Base-by-base conservation (phyloP, 2,329 filamentous ascomycete species). In the Xylariaceae sp. region DNA sequence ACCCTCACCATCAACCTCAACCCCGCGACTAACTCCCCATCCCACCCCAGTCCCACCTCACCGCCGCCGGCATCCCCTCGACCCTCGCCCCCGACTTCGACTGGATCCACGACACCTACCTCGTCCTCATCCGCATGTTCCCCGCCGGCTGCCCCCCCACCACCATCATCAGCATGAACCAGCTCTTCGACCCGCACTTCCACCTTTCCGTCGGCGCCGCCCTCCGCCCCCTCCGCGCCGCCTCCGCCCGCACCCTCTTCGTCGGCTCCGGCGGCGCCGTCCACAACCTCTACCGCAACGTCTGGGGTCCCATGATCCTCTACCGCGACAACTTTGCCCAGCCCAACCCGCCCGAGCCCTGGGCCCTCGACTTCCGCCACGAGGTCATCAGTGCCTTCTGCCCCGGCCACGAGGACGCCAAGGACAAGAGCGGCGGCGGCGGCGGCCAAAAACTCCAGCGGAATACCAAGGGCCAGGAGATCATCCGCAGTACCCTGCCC, bases 101-200 rank as follows among this genome's bases (percentile, higher is more conserved):
- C 54, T 86, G 81, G 82, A 85, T 86, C 56, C 81, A 87, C 65
- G 83, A 87, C 60, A 83, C 79, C 0, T 86, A 79, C 54, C 71
- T 86, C 3, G 75, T 86, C 42, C 65, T 85, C 8, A 82, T 85
- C 55, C 71, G 80, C 40, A 86, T 87, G 81, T 86, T 86, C 49
- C 82, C 81, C 0, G 49, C 55, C 2, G 68, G 65, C n/a, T 83
- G 78, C 52, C 83, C 83, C 2, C 83, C 82, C 0, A 84, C 81
- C 0, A 83, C 79, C 3, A 68, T 84, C 40, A 17, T 69, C 42
- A 62, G 56, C 35, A 61, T 60, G 55, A 68, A 68, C 57, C 54
- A 54, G 19, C 51, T 49, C 29, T 69, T 59, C 57, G 65, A 68
- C 50, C 65, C 66, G 19, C 64, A 68, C 57, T 61, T 62, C 50